phyloP scores from a whole-genome alignment of 345 rosid genomes.

The Cardamine resedifolia region DNA sequence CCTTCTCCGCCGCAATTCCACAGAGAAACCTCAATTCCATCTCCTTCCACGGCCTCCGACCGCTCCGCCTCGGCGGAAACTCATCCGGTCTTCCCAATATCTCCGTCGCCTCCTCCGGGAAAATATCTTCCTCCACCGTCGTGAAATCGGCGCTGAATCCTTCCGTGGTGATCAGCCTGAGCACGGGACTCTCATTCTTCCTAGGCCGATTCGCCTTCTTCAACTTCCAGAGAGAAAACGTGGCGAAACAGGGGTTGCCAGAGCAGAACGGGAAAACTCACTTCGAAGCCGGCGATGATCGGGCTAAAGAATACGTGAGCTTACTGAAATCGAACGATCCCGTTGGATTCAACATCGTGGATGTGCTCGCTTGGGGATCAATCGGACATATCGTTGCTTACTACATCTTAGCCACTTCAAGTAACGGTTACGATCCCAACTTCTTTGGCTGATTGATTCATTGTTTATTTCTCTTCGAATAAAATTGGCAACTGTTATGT shows the following conservation, averaged over 20 bases:
- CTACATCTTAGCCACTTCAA: not conserved
- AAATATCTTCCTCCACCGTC: not conserved
- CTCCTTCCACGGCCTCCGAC: not conserved
- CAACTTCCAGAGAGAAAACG: not conserved
- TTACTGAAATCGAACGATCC: slow-evolving; percentile 1
- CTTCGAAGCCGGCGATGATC: not conserved
- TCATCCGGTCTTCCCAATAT: not conserved
- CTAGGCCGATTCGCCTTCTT: not conserved
- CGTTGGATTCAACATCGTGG: not conserved
- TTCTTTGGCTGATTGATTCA: not conserved
- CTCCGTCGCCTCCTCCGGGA: not conserved
- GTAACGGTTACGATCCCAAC: not conserved
- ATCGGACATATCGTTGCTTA: not conserved
- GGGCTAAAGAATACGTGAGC: not conserved
- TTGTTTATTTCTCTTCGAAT: not conserved
- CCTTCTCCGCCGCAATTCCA: not conserved
- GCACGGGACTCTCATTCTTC: not conserved
- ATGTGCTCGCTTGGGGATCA: not conserved
- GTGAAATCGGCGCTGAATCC: too few relatives aligned
- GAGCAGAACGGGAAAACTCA: not conserved
- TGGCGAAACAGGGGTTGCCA: not conserved
- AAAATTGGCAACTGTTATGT: not conserved
- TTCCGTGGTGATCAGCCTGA: too few relatives aligned
- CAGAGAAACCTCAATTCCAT: not conserved
- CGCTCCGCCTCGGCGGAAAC: not conserved